These are phyloP conservation scores for Leucosporidium scottii DNA, from an alignment of 768 basidiomycete genomes.

Conservation along the genomic window DNA sequence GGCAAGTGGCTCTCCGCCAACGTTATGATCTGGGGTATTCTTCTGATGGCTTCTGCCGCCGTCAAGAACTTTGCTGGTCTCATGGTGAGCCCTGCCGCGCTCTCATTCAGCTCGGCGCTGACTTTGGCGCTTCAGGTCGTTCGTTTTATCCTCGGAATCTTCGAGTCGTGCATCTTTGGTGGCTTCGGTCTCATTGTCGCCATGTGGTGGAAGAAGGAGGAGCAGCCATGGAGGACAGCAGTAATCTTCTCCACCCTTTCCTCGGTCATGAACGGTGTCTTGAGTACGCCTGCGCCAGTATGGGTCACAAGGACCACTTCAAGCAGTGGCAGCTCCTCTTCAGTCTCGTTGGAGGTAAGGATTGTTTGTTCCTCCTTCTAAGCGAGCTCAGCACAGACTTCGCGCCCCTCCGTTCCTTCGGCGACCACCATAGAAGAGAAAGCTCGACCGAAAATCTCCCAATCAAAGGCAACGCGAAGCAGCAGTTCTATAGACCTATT, in stretches of 20 bases:
- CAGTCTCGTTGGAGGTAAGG: slow-evolving; percentile 29
- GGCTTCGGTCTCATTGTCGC: slow-evolving; percentile 26
- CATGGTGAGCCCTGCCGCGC: neutral
- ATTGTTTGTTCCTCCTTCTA: too few relatives aligned
- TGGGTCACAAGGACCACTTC: slow-evolving; percentile 2
- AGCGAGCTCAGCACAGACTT: too few relatives aligned
- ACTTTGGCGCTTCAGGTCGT: slow-evolving; percentile 2
- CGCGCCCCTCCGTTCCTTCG: too few relatives aligned
- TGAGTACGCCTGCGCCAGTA: slow-evolving; percentile 26
- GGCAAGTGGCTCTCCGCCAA: slow-evolving; percentile 33
- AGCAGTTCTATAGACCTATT: too few relatives aligned
- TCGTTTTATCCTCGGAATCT: slow-evolving; percentile 36
- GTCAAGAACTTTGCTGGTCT: slow-evolving; percentile 28
- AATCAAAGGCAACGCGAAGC: too few relatives aligned
- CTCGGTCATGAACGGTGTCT: slow-evolving; percentile 34
- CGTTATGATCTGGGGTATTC: slow-evolving; percentile 33
- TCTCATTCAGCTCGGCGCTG: neutral
- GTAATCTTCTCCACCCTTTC: slow-evolving; percentile 38
- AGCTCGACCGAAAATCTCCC: too few relatives aligned
- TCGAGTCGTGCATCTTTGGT: slow-evolving; percentile 34
- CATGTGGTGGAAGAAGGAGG: slow-evolving; percentile 34
- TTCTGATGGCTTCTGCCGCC: slow-evolving; percentile 26
- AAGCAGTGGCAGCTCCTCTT: slow-evolving; percentile 35
- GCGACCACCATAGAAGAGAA: too few relatives aligned
- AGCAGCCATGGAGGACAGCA: slow-evolving; percentile 35